Percentiles rank a stretch among this genome's conserved stretches.
These are phyloP conservation scores for Bryum argenteum DNA, from an alignment of 225 moss, liverwort and hornwort genomes.

Conservation along the genomic window DNA sequence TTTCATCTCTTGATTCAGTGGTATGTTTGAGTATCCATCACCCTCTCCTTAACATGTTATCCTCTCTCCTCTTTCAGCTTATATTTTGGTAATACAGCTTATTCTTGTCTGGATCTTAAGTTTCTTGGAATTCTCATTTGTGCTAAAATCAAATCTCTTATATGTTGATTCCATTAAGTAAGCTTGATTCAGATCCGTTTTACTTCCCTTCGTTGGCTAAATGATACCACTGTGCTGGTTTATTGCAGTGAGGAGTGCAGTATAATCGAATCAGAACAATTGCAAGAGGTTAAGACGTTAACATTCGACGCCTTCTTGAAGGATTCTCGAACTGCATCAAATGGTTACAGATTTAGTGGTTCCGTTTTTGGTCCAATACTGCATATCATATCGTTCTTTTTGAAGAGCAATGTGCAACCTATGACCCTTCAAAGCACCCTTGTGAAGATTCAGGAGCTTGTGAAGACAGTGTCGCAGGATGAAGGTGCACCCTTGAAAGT, in stretches of 20 bases:
- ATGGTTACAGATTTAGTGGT: slow-evolving; percentile 31
- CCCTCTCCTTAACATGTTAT: slow-evolving; percentile 8
- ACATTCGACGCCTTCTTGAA: slow-evolving; percentile 37
- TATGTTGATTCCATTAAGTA: slow-evolving; percentile 17
- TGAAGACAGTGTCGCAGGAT: slow-evolving; percentile 37
- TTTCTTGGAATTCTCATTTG: background rate
- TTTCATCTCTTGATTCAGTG: slow-evolving; percentile 53
- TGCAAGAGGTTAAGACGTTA: slow-evolving; percentile 49
- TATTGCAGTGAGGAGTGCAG: slow-evolving; percentile 48
- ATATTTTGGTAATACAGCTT: slow-evolving; percentile 2
- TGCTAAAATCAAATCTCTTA: slow-evolving; percentile 8
- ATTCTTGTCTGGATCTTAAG: slow-evolving; percentile 5
- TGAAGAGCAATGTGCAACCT: slow-evolving; percentile 58
- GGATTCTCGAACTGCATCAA: slow-evolving; percentile 27
- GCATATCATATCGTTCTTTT: slow-evolving; percentile 45
- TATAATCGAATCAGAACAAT: slow-evolving; percentile 31
- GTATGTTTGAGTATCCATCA: slow-evolving; percentile 32
- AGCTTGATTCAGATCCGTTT: slow-evolving; percentile 22
- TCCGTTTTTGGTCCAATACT: slow-evolving; percentile 39
- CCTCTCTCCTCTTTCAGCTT: slow-evolving; percentile 9
- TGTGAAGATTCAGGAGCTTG: slow-evolving; percentile 57
- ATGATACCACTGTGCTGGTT: slow-evolving; percentile 11
- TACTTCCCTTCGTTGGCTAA: slow-evolving; percentile 2
- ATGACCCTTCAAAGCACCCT: slow-evolving; percentile 56
- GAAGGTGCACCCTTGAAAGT: slow-evolving; percentile 52